These are phyloP conservation scores for Vachellia collinsii DNA, from an alignment of 306 rosid species.

Conservation along the genomic window DNA sequence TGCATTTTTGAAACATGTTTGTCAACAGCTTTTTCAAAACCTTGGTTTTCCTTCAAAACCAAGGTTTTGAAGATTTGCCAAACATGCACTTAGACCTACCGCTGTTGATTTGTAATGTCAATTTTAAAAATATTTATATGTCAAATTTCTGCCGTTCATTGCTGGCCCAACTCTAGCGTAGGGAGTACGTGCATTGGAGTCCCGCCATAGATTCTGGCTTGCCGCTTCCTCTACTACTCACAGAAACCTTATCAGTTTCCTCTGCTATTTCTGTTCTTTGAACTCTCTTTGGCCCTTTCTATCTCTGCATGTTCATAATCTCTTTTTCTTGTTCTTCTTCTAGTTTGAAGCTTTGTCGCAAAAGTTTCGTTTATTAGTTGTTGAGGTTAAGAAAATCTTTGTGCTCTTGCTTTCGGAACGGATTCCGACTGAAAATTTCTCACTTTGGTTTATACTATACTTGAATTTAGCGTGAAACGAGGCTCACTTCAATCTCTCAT, in stretches of 20 bases:
- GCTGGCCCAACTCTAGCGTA: background rate
- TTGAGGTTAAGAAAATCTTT: background rate
- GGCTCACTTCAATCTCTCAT: background rate
- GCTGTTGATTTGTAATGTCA: too few species aligned
- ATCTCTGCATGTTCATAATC: background rate
- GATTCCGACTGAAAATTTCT: background rate
- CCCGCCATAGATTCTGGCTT: background rate
- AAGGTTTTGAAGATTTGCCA: too few species aligned
- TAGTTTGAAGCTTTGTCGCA: background rate
- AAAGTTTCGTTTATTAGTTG: background rate
- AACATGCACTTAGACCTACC: too few species aligned
- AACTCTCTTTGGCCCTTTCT: background rate
- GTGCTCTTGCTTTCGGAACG: background rate
- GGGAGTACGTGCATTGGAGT: background rate
- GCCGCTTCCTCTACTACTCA: background rate
- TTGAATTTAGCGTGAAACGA: constrained; percentile 37
- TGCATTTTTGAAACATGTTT: too few species aligned
- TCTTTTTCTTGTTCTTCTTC: background rate
- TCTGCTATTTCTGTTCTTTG: background rate
- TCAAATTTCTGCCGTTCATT: background rate
- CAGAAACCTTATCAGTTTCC: background rate
- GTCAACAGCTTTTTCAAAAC: too few species aligned
- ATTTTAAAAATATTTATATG: too few species aligned
- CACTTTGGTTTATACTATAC: background rate
- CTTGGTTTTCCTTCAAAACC: too few species aligned